Base-by-base conservation (phyloP, 2,329 filamentous ascomycete genomes). In the Neofusicoccum laricinum region DNA sequence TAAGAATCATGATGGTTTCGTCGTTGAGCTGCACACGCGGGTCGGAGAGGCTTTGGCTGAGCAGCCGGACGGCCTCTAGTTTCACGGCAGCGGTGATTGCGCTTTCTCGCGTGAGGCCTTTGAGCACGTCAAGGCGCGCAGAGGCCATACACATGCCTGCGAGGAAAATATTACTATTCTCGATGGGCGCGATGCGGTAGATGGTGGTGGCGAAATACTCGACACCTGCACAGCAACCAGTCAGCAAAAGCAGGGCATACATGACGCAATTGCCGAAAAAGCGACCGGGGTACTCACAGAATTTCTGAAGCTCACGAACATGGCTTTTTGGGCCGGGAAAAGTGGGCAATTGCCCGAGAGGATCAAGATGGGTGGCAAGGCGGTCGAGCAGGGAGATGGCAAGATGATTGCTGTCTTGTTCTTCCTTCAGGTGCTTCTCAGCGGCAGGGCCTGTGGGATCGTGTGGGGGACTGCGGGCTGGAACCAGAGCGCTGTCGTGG, bases 81-180 rank as follows among this genome's bases (percentile, higher is more conserved):
- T 58, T 58, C 36, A 58, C 53, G 15, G 53, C 53, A 43, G 53
- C 53, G 15, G 53, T 58, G 21, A 41, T 58, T 36, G 53, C 53
- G 38, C 53, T 58, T 17, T 58, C 53, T 2, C 53, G 53, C 3
- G 53, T 11, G n/a, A 58, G 53, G 21, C 53, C 53, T 45, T 36
- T 30, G 38, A 58, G 53, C 17, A 58, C 38, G 15, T 58, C 53
- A 5, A 58, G 53, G 21, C 53, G 53, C 19, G 53, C 38, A 19
- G 53, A 58, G 4, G 53, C 53, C 53, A 58, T 58, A 15, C 53
- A 58, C 53, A 58, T 58, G 53, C 53, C 53, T 15, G 53, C 53
- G 14, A 58, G 53, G 15, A 58, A 58, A 19, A 58, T 32, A 38
- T 58, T 58, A 21, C 53, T 58, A 15, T 58, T 58, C 25, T 45